phyloP scores from a whole-genome alignment of 2,329 filamentous ascomycete genomes.

The Fusarium concolor region DNA sequence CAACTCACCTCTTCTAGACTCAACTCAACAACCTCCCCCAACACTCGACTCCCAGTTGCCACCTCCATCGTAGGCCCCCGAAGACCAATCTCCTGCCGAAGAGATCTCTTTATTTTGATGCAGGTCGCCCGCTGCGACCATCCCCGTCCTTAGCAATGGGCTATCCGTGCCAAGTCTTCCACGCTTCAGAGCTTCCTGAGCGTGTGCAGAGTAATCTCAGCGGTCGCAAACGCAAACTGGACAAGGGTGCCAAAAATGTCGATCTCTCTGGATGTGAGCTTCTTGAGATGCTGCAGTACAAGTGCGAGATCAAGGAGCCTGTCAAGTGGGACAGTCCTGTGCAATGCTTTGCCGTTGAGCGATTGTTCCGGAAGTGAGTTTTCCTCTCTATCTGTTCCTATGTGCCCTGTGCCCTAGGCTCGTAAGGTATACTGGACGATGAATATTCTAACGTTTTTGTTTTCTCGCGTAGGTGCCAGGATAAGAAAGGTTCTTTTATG shows the following conservation, averaged over 20 bases:
- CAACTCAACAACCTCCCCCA: constrained; percentile 67
- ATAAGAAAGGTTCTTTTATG: constrained; percentile 67
- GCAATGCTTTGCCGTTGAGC: constrained; percentile 67
- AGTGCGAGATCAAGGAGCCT: constrained; percentile 66
- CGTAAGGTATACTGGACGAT: not conserved
- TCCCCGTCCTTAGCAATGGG: constrained; percentile 59
- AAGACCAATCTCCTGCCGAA: not conserved
- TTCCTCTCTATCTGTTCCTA: not conserved
- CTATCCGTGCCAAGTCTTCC: constrained; percentile 67
- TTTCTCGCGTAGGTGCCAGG: constrained; percentile 64
- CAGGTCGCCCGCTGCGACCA: not conserved
- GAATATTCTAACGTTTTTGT: constrained; percentile 7
- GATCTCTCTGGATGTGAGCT: constrained; percentile 68
- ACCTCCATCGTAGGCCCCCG: constrained; percentile 50
- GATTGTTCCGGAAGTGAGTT: constrained; percentile 70
- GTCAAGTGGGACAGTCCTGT: constrained; percentile 60
- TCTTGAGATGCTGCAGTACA: constrained; percentile 69
- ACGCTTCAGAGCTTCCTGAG: constrained; percentile 62
- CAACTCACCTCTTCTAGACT: constrained; percentile 69
- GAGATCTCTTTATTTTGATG: not conserved
- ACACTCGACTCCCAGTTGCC: constrained; percentile 60
- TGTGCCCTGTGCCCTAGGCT: not conserved
- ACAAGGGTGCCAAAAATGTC: constrained; percentile 53
- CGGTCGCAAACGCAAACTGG: constrained; percentile 65
- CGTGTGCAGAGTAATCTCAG: constrained; percentile 61